Base-by-base conservation (phyloP, 2,329 filamentous ascomycete species). In the Ilyonectria robusta region DNA sequence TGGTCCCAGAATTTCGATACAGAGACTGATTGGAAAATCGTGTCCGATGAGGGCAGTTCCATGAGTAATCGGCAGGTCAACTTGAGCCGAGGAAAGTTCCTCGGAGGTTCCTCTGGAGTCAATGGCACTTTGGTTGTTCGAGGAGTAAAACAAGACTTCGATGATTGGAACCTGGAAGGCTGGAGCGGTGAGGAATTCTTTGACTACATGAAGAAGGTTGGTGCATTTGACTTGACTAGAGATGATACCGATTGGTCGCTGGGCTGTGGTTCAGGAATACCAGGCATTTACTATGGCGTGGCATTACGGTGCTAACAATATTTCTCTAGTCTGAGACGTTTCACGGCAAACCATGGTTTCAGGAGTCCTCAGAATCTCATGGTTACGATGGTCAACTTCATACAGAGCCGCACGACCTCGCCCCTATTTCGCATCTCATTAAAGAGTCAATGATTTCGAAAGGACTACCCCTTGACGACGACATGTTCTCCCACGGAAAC, bases 111-210 rank as follows among this genome's bases (percentile, higher is more conserved):
- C 4, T 85, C 82, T 54, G 84, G 85, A 6, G 79, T 81, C 13
- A 87, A 87, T 63, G 85, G 84, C 84, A 1, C 72, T 87, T 3
- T 84, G 83, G 33, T 35, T 59, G 82, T 87, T 26, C 81, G 85
- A 6, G 85, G 85, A 19, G 81, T 79, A 15, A 84, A 82, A 71
- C 84, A 86, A 61, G 79, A 81, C 55, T 81, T 84, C 23, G 86
- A 90, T 76, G 86, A 90, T 64, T 89, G 88, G 88, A 82, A 78
- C 2, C 67, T 86, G 60, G 83, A 81, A 35, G 87, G 85, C 2
- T 88, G 88, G 87, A 85, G 81, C 59, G 86, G 88, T 4, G 83
- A 87, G 3, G 86, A 89, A 23, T 84, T 89, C 70, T 89, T 87
- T 68, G 78, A 78, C 9, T 88, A 85, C 54, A 90, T 89, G 84